These are phyloP conservation scores for Aspergillus neoniger DNA, from an alignment of 2,329 filamentous ascomycete genomes.

Conservation along the genomic window DNA sequence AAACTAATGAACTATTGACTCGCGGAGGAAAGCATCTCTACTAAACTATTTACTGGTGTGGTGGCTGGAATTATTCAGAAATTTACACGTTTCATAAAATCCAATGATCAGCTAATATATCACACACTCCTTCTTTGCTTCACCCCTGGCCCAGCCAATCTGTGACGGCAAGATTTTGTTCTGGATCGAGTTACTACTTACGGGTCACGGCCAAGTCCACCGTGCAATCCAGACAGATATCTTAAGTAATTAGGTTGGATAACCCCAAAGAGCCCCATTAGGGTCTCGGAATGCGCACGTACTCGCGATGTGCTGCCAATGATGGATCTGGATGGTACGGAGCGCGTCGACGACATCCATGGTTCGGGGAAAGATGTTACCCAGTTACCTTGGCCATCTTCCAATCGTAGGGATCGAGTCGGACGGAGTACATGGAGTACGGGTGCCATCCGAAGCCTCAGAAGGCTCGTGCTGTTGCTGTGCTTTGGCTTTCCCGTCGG, in stretches of 20 bases:
- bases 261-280: conserved; percentile 4
- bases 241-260: background rate
- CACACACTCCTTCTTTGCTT: no score
- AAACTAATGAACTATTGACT: no score
- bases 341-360: background rate
- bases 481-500: background rate
- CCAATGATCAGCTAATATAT: background rate
- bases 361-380: background rate
- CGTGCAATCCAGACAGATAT: background rate
- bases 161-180: background rate
- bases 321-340: background rate
- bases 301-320: conserved; percentile 6
- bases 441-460: conserved; percentile 5
- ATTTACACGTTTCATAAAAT: background rate
- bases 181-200: background rate
- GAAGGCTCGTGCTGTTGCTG: conserved; percentile 6
- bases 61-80: background rate
- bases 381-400: background rate
- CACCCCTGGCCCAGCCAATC: background rate
- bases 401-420: background rate
- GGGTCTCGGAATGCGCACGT: conserved; percentile 10
- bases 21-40: no score
- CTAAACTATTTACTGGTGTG: background rate
- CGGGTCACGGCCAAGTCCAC: background rate
- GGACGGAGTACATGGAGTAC: background rate